Evolutionary conservation across 495 filamentous ascomycete species (phyloP), one percentile per base, ranked within the genome.

Genomic region (Penicillium cinerascens): DNA sequence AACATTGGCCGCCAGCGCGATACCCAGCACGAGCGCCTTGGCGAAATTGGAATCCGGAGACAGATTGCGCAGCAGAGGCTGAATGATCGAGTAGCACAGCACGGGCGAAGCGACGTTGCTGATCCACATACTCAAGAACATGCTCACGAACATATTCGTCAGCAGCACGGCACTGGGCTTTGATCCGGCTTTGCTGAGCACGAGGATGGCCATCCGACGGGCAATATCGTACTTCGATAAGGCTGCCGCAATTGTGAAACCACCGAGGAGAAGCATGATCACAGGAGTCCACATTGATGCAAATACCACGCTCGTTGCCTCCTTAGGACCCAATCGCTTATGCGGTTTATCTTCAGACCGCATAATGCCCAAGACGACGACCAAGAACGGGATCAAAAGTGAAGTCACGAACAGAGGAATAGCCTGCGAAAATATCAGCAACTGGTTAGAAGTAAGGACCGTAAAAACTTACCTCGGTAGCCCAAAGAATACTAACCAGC

Each of bases 241-340:
- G 0, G 95, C 93, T 0, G 93, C 93, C 9, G 93, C 93, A 56
- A 99, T 85, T 11, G 95, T 92, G 61, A 99, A 99, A 8, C 93
- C 93, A 56, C 93, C 93, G 17, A 99, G 84, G 18, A 99, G 81
- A 11, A 99, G 81, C 95, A 97, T 97, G 56, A 99, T 99, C 27
- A 97, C 93, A 0, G 95, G 91, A 9, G 92, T 97, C 93, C 93
- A 99, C 93, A 99, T 99, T 17, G 93, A 85, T 25, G 89, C 75
- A 59, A 97, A 97, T 33, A 96, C 84, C 61, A 86, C 90, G 45
- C 78, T 78, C 0, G 91, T 86, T 5, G 93, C 91, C 22, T 81
- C 78, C 58, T 88, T 88, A 1, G 89, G 79, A 20, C 78, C 77
- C 15, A 97, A 74, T 26, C 92, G 84, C 25, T 70, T 58, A 59